A percentile compares a stretch with the other conserved stretches of the same genome.
Evolutionary conservation across 106 monocot genomes (phyloP).

Genomic region (Acanthochlamys bracteata): DNA sequence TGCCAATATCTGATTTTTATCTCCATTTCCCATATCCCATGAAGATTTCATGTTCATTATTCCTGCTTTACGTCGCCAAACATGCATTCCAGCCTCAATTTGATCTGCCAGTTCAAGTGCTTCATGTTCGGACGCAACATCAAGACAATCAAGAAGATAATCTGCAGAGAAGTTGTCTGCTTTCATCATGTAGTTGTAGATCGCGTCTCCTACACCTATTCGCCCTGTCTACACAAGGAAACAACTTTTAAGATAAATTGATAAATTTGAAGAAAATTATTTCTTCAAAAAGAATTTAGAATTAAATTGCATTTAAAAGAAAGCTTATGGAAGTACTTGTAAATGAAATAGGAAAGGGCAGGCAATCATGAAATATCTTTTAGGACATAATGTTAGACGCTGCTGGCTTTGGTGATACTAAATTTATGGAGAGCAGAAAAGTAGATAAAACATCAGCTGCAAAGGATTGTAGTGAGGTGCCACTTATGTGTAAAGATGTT

Average conservation of each 20-base stretch:
- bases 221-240: slow-evolving; percentile 45
- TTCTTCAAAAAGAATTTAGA: too few species aligned
- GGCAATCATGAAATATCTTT: too few species aligned
- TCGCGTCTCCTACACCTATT: slow-evolving; percentile 46
- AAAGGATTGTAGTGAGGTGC: too few species aligned
- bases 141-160: slow-evolving; percentile 47
- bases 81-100: slow-evolving; percentile 33
- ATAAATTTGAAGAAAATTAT: too few species aligned
- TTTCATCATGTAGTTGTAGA: slow-evolving; percentile 45
- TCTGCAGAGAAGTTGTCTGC: slow-evolving; percentile 61
- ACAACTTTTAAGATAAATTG: not conserved
- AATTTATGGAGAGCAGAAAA: too few species aligned
- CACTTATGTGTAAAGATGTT: too few species aligned
- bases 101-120: slow-evolving; percentile 66
- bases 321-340: too few species aligned
- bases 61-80: slow-evolving; percentile 68
- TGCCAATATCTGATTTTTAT: slow-evolving; percentile 65
- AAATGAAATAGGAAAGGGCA: too few species aligned
- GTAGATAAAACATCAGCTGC: too few species aligned
- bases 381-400: too few species aligned
- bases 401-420: too few species aligned
- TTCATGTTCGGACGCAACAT: slow-evolving; percentile 66
- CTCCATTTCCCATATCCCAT: slow-evolving; percentile 59
- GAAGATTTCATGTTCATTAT: slow-evolving; percentile 38
- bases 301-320: too few species aligned